Base-by-base conservation (phyloP, 202 grass and related monocot species). In the Digitaria exilis region DNA sequence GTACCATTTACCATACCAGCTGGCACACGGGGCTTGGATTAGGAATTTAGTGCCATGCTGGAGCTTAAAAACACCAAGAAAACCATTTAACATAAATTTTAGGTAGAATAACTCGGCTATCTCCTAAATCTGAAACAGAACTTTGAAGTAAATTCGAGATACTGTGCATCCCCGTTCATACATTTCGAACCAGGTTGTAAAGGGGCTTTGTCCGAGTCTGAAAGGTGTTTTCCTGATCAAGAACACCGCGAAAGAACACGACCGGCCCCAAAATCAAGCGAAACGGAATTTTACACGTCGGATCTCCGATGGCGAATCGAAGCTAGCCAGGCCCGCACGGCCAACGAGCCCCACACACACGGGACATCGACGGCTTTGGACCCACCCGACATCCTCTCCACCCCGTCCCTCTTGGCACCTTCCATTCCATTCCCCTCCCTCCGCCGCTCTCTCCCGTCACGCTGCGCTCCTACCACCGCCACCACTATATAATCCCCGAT, bases 401-500 rank as follows among this genome's bases (percentile, higher is more conserved):
- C 63, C 50, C 21, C 50, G 18, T 24, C 73, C 17, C 44, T 15
- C 6, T 49, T 60, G 57, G 57, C 57, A 60, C 56, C 29, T 21
- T 16, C 7, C 25, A n/a, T 49, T 17, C 26, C 54, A 16, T 10
- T 51, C 17, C 43, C 48, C 10, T 49, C 28, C 17, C 67, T 25
- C 15, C 44, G 37, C 44, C 54, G 24, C 21, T 52, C 73, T 19
- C 65, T 29, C 22, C 22, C 60, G 12, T 60, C 78, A 43, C 72
- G 55, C 65, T 50, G 72, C 28, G 34, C 63, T 56, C 75, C 80
- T 29, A 60, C 57, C 54, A 22, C 80, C 7, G 13, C 61, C 52
- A n/a, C 28, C 63, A 18, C 51, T 77, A 69, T 86, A 86, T 90
- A 90, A 86, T 41, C 29, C n/a, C 43, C 65, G 37, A 81, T 75